phyloP scores from a whole-genome alignment of 1,139 yeast genomes.

The Pneumocystis carinii region DNA sequence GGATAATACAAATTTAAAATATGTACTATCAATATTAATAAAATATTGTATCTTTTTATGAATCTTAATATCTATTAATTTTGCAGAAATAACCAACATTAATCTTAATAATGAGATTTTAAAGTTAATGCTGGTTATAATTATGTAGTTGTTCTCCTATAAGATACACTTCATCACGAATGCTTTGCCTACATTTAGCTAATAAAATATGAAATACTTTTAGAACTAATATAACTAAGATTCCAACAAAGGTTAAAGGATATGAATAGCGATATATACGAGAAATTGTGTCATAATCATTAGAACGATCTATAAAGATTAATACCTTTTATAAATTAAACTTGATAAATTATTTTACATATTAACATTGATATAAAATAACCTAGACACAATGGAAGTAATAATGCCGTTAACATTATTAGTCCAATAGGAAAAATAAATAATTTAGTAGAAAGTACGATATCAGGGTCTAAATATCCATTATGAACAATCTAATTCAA shows the following conservation, averaged over 20 bases:
- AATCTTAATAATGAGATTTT: not conserved
- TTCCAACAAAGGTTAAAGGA: slow-evolving; percentile 8
- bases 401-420: slow-evolving; percentile 2
- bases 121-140: slow-evolving; percentile 3
- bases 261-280: slow-evolving; percentile 10
- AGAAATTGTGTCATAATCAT: slow-evolving; percentile 10
- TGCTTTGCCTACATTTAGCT: slow-evolving; percentile 16
- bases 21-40: not conserved
- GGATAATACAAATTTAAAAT: not conserved
- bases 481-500: not conserved
- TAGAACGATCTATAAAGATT: slow-evolving; percentile 11
- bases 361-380: slow-evolving; percentile 1
- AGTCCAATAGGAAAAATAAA: slow-evolving; percentile 5
- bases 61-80: not conserved
- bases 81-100: not conserved
- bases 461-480: slow-evolving; percentile 9
- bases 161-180: slow-evolving; percentile 24
- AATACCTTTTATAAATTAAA: slow-evolving; percentile 10
- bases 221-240: slow-evolving; percentile 1
- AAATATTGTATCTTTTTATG: not conserved
- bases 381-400: slow-evolving; percentile 7
- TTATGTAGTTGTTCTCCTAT: slow-evolving; percentile 25
- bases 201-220: slow-evolving; percentile 9
- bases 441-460: slow-evolving; percentile 3
- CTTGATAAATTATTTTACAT: slow-evolving; percentile 7